phyloP scores from a whole-genome alignment of 257 asterid genomes.

The Ehretia macrophylla region DNA sequence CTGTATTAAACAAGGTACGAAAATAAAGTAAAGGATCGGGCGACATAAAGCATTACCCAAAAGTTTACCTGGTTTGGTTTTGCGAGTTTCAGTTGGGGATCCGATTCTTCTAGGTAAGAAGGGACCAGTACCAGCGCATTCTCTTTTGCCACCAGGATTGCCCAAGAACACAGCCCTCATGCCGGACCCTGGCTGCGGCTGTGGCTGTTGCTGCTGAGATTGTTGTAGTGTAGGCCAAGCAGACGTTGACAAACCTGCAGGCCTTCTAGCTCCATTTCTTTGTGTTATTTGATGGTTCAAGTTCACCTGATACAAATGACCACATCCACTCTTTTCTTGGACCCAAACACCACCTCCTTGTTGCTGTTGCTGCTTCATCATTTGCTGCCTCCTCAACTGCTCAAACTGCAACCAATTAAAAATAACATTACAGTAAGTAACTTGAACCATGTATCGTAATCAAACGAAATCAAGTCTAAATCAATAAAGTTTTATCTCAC shows the following conservation, averaged over 20 bases:
- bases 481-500: no score
- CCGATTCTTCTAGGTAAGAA: slow-evolving; percentile 55
- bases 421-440: background rate
- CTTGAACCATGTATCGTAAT: no score
- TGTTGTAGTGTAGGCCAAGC: slow-evolving; percentile 58
- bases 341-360: slow-evolving; percentile 19
- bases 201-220: slow-evolving; percentile 23
- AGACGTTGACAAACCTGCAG: slow-evolving; percentile 19
- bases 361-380: slow-evolving; percentile 23
- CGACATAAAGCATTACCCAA: background rate
- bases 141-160: slow-evolving; percentile 36
- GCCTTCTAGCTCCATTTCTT: slow-evolving; percentile 12
- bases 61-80: slow-evolving; percentile 39
- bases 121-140: slow-evolving; percentile 76
- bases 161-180: slow-evolving; percentile 41
- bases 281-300: slow-evolving; percentile 25
- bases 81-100: slow-evolving; percentile 32
- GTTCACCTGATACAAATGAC: slow-evolving; percentile 7
- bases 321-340: slow-evolving; percentile 17
- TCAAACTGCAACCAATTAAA: slow-evolving; percentile 26
- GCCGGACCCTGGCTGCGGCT: slow-evolving; percentile 22
- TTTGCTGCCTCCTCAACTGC: slow-evolving; percentile 35
- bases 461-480: no score
- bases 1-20: no score
- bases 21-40: background rate